Evolutionary conservation across 352 stramenopile species (phyloP).

Genomic region (Pythium myriotylum): DNA sequence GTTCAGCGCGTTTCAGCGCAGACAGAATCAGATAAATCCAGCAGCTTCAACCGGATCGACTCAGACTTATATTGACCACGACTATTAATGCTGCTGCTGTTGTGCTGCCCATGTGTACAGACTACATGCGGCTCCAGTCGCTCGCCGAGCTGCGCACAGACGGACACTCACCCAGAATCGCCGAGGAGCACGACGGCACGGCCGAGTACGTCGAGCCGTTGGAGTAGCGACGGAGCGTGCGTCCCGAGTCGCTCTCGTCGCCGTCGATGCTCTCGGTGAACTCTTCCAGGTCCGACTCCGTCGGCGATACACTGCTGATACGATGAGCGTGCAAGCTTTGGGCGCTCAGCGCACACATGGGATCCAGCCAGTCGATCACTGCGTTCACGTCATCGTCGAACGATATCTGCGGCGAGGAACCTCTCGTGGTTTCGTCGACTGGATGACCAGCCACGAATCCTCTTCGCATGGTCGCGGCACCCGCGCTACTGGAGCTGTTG

Average conservation of each 20-base stretch:
- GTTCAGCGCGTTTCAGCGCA: background rate
- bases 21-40: background rate
- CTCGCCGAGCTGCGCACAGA: conserved; percentile 9
- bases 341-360: background rate
- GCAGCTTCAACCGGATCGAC: background rate
- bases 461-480: background rate
- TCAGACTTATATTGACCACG: conserved; percentile 4
- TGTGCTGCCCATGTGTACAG: too few species aligned
- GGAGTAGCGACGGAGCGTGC: conserved; percentile 10
- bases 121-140: conserved; percentile 12
- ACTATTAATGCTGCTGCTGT: too few species aligned
- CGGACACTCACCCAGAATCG: conserved; percentile 8
- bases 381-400: conserved; percentile 23
- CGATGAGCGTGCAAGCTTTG: background rate
- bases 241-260: conserved; percentile 4
- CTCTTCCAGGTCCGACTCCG: background rate
- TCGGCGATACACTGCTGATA: background rate
- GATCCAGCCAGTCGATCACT: conserved; percentile 13
- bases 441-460: background rate
- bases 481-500: too few species aligned
- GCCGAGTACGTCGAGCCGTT: conserved; percentile 22
- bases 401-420: conserved; percentile 9
- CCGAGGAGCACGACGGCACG: conserved; percentile 9
- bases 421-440: background rate
- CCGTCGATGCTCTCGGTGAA: background rate